phyloP scores from a whole-genome alignment of 345 rosid species.

The Viola odorata region DNA sequence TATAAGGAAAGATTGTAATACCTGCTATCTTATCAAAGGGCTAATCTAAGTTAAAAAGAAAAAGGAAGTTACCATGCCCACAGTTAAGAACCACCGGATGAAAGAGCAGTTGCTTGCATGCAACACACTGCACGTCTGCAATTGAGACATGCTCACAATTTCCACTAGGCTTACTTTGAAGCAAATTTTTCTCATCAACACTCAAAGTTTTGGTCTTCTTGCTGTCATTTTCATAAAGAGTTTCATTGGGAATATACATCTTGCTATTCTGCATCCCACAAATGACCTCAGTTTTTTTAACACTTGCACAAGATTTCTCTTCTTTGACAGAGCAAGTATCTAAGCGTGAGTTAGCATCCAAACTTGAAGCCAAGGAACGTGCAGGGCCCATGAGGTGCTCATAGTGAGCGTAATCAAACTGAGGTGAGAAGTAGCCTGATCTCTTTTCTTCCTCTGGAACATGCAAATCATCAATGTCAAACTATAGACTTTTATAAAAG shows the following conservation, averaged over 20 bases:
- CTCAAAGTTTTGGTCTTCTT: slow-evolving; percentile 11
- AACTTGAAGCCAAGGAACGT: slow-evolving; percentile 15
- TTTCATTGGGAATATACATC: not conserved
- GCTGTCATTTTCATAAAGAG: not conserved
- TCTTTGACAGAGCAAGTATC: slow-evolving; percentile 18
- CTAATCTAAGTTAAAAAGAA: slow-evolving; percentile 6
- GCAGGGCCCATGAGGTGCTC: slow-evolving; percentile 13
- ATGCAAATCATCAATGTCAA: slow-evolving; percentile 2
- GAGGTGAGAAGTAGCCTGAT: slow-evolving; percentile 40
- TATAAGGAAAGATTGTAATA: not conserved
- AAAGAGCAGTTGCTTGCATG: slow-evolving; percentile 61
- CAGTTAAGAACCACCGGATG: slow-evolving; percentile 70
- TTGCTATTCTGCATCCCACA: not conserved
- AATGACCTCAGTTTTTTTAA: slow-evolving; percentile 12
- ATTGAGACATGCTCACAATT: slow-evolving; percentile 30
- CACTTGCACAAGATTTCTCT: slow-evolving; percentile 19
- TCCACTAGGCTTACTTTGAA: slow-evolving; percentile 11
- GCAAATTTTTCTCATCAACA: slow-evolving; percentile 12
- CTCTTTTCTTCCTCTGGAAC: slow-evolving; percentile 56
- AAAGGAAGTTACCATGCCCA: slow-evolving; percentile 62
- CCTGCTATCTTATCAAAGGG: not conserved
- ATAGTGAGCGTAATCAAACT: slow-evolving; percentile 31
- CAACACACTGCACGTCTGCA: slow-evolving; percentile 53
- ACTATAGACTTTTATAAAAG: not conserved
- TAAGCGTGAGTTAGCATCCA: not conserved